Base-by-base conservation (phyloP, 1,284 basidiomycete genomes). In the Limonomyces culmigenus region DNA sequence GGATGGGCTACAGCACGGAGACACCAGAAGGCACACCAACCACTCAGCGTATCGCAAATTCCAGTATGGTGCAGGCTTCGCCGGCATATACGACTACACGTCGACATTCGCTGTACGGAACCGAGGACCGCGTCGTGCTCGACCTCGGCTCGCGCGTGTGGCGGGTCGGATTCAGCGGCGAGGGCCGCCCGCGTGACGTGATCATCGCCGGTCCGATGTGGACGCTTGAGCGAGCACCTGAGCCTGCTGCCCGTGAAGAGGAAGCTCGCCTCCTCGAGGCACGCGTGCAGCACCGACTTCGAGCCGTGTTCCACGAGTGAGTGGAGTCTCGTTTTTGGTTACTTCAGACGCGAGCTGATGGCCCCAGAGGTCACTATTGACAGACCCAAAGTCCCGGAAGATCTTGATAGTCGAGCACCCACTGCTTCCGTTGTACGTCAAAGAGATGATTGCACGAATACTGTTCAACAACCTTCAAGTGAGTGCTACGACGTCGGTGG, bases 381-480 rank as follows among this genome's bases (percentile, higher is more conserved):
- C 85, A 42, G 95, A 97, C 51, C 83, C 92, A 0, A 93, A 89
- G 53, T 77, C 86, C 23, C 72, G 93, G 34, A 95, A 93, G 53
- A 79, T 98, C 39, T 84, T 97, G 35, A 50, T 98, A 18, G 64
- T 93, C 4, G 92, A 97, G 54, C 83, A 88, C 50, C 85, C 93
- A 0, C 60, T 95, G 34, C 60, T 95, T 10, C 86, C 92, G 1
- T 56, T 84, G 2, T 70, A 78, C 42, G 74, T 96, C 50, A 95
- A 95, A 55, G 84, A 92, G 33, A 74, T 74, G 43, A 70, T 98
- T 34, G 86, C 87, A 4, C 70, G 74, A 35, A 74, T 88, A 29
- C 59, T 98, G 8, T 96, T 98, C 50, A 79, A 85, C 41, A 93
- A 93, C 47, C 60, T 92, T 11, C 84, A 92, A 58, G 91, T 85